These are phyloP conservation scores for Mycosphaerella sp. DNA, from an alignment of 2,329 filamentous ascomycete genomes.

Conservation along the genomic window DNA sequence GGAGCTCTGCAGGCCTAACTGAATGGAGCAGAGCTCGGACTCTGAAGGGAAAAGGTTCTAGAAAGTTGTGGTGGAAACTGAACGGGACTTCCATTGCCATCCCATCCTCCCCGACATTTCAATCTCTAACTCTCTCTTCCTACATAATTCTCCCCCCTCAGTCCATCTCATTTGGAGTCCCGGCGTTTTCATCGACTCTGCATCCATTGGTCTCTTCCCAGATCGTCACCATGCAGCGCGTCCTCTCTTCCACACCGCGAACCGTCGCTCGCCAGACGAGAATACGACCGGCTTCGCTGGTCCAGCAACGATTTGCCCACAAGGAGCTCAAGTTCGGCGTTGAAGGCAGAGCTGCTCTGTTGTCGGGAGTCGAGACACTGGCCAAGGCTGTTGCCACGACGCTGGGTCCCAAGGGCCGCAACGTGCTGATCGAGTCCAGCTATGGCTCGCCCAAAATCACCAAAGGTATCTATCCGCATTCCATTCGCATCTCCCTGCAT, in stretches of 20 bases:
- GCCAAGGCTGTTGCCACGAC: conserved; percentile 95
- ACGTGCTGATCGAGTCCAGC: conserved; percentile 96
- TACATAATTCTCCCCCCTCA: not conserved
- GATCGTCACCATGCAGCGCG: conserved; percentile 71
- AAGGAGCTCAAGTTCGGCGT: conserved; percentile 99
- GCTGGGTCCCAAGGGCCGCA: conserved; percentile 94
- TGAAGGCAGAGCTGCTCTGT: conserved; percentile 79
- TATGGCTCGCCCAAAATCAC: conserved; percentile 99
- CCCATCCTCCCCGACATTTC: not conserved
- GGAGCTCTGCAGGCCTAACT: no score
- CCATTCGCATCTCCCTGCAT: conserved; percentile 33
- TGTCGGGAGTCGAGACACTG: conserved; percentile 93
- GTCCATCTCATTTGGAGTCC: conserved; percentile 8
- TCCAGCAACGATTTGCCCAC: conserved; percentile 94
- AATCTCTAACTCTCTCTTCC: not conserved
- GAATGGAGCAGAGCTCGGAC: no score
- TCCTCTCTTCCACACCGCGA: conserved; percentile 73
- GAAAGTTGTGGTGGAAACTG: no score
- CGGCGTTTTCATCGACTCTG: conserved; percentile 8
- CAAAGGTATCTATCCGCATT: conserved; percentile 59
- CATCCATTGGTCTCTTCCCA: not conserved
- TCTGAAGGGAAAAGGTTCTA: no score
- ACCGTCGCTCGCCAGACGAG: conserved; percentile 66
- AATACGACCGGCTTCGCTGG: conserved; percentile 51
- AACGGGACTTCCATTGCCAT: no score